A percentile compares a stretch with the other conserved stretches of the same genome.
Conservation (phyloP, 2,329 filamentous ascomycete species). For the Botryotinia convoluta region DNA sequence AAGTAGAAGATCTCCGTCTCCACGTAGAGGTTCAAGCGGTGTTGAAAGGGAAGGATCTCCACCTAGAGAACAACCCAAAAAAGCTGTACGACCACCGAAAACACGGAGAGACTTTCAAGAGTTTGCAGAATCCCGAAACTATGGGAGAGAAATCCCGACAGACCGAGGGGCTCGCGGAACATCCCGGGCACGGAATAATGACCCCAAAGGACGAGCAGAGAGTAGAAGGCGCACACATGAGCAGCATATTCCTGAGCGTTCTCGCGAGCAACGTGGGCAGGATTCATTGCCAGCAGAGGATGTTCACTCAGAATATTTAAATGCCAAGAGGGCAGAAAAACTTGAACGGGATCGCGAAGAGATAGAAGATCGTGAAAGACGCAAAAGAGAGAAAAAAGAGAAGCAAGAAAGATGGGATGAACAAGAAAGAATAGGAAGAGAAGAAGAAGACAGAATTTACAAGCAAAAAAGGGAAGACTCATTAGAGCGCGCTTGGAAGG, state of each 20-base stretch:
- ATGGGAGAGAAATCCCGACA: too few species aligned
- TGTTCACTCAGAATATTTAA: too few species aligned
- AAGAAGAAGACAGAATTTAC: background rate
- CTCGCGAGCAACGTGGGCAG: too few species aligned
- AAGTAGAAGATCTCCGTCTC: background rate
- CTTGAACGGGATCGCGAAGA: too few species aligned
- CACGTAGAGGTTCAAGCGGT: background rate
- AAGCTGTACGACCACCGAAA: background rate
- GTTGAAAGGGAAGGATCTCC: background rate
- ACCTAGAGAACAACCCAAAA: too few species aligned
- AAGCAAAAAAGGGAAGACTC: background rate
- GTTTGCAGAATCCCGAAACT: background rate
- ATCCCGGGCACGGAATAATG: background rate
- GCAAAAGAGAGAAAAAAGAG: background rate
- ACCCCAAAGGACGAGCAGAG: too few species aligned
- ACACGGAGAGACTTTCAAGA: background rate
- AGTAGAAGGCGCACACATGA: too few species aligned
- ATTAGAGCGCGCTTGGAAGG: background rate
- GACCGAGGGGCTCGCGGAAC: too few species aligned
- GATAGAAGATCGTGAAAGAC: background rate
- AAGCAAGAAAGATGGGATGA: background rate
- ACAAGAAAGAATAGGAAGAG: background rate
- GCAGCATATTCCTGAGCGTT: too few species aligned
- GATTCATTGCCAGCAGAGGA: too few species aligned
- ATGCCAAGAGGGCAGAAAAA: too few species aligned